A percentile compares a stretch with the other conserved stretches of the same genome.
phyloP scores from a whole-genome alignment of 768 basidiomycete species.

The Suillus alpinus region DNA sequence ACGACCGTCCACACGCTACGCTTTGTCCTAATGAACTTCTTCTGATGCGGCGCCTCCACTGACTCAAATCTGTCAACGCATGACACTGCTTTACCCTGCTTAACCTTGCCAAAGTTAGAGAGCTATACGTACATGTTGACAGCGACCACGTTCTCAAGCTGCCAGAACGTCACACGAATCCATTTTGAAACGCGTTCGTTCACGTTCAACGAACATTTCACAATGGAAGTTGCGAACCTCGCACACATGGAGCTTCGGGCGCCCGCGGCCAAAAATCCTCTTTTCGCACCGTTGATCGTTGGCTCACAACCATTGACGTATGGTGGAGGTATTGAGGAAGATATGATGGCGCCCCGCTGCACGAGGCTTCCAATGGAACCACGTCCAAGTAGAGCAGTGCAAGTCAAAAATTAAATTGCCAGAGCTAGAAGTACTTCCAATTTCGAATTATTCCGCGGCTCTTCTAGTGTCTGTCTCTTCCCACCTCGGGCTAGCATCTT shows the following conservation, averaged over 20 bases:
- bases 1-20: not conserved
- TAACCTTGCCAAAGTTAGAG: not conserved
- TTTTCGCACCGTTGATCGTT: not conserved
- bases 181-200: not conserved
- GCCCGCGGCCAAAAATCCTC: not conserved
- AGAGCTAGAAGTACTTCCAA: not conserved
- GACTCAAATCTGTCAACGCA: not conserved
- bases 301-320: not conserved
- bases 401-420: slow-evolving; percentile 3
- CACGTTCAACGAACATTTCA: not conserved
- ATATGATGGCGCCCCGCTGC: not conserved
- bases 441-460: not conserved
- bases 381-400: not conserved
- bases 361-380: not conserved
- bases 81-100: not conserved
- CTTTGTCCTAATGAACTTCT: not conserved
- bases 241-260: not conserved
- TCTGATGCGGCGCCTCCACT: not conserved
- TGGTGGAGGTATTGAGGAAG: not conserved
- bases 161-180: not conserved
- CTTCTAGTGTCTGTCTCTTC: slow-evolving; percentile 23
- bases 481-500: slow-evolving; percentile 25
- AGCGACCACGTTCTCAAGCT: not conserved
- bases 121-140: not conserved
- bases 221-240: not conserved